Evolutionary conservation across 1,139 yeast genomes (phyloP), one percentile per base, ranked within the genome.

Genomic region (Debaryomyces coudertii): DNA sequence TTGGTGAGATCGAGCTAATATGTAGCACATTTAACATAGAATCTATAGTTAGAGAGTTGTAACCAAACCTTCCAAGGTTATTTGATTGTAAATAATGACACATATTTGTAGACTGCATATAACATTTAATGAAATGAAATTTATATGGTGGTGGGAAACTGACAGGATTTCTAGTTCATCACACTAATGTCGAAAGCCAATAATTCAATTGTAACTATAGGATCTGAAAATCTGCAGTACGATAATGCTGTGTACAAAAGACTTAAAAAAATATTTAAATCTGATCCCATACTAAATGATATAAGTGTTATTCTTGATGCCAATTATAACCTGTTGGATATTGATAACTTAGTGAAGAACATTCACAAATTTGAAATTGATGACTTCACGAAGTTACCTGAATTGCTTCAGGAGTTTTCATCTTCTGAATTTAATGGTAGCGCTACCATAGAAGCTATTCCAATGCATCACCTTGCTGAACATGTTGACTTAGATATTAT

Each of bases 1-100:
- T 54, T 92, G 98, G 98, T 90, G 63, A 40, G 15, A 23, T 28
- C 16, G 36, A 15, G 15, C 2, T 7, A 12, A n/a, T 35, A 41
- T 33, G 15, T 12, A 20, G n/a, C 28, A 9, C 20, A 42, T 14
- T 11, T 42, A 18, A n/a, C n/a, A n/a, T n/a, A n/a, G n/a, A n/a
- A n/a, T n/a, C n/a, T n/a, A n/a, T n/a, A n/a, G n/a, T n/a, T n/a
- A n/a, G n/a, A n/a, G n/a, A n/a, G n/a, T n/a, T n/a, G n/a, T n/a
- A n/a, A n/a, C n/a, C n/a, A n/a, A n/a, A n/a, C n/a, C n/a, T n/a
- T n/a, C n/a, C n/a, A 5, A 20, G 22, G 5, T 20, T 20, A 20
- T 20, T 20, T 20, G 22, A 20, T 5, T 20, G 22, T 9, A 25
- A 25, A n/a, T n/a, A 2, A 11, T 8, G 9, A 25, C 12, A 11